Evolutionary conservation across 2,329 filamentous ascomycete species (phyloP).

Genomic region (Triangularia verruculosa): DNA sequence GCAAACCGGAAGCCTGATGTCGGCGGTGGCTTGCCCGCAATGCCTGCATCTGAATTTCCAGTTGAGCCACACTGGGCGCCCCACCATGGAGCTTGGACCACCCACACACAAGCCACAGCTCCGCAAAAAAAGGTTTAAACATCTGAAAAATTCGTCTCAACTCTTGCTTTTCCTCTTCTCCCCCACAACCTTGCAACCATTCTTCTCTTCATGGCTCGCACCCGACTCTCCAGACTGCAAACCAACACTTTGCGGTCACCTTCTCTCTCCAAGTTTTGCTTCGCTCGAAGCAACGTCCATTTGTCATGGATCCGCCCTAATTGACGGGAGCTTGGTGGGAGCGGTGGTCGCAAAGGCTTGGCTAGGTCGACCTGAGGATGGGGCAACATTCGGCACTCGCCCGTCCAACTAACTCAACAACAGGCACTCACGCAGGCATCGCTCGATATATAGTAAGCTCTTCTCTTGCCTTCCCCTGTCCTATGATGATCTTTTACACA

Average conservation of each 20-base stretch:
- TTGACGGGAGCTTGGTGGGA: not conserved
- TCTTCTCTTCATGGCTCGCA: not conserved
- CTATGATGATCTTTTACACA: conserved; percentile 56
- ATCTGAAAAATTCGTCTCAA: conserved; percentile 19
- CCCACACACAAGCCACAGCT: conserved; percentile 6
- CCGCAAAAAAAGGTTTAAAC: conserved; percentile 10
- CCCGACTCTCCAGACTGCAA: not conserved
- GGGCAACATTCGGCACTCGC: not conserved
- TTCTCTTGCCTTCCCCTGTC: conserved; percentile 4
- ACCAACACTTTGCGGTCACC: not conserved
- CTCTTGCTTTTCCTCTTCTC: conserved; percentile 6
- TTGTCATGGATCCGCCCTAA: not conserved
- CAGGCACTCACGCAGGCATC: not conserved
- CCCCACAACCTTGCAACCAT: conserved; percentile 4
- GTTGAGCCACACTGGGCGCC: not conserved
- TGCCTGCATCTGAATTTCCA: not conserved
- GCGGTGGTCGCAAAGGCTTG: not conserved
- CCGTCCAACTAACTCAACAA: not conserved
- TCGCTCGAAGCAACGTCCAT: not conserved
- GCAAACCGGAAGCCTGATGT: not conserved
- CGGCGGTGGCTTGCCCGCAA: not conserved
- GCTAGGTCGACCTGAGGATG: not conserved
- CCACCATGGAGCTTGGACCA: not conserved
- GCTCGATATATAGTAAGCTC: conserved; percentile 18
- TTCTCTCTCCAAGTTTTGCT: not conserved